These are phyloP conservation scores for Cnidoscolus chayamansa DNA, from an alignment of 441 rosid species.

Conservation along the genomic window DNA sequence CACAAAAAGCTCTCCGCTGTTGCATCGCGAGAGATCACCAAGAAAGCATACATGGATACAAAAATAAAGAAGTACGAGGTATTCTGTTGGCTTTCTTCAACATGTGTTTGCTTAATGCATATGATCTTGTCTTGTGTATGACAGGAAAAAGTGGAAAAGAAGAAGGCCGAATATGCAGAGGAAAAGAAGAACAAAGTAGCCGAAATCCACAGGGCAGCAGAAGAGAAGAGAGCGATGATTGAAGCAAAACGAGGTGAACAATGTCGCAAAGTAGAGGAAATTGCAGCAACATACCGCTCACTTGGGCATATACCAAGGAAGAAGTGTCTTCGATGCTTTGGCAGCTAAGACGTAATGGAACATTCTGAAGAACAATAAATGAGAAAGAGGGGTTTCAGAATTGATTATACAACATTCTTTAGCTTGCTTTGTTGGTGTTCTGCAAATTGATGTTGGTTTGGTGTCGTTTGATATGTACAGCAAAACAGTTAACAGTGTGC, in stretches of 20 bases:
- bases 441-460: background rate
- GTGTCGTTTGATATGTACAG: background rate
- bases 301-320: constrained; percentile 40
- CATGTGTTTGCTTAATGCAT: background rate
- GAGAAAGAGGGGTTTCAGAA: background rate
- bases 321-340: constrained; percentile 36
- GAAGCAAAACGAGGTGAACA: constrained; percentile 40
- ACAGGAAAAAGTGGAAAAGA: constrained; percentile 57
- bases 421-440: background rate
- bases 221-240: constrained; percentile 40
- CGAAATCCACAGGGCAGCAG: constrained; percentile 41
- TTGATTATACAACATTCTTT: background rate
- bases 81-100: background rate
- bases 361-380: background rate
- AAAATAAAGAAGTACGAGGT: constrained; percentile 46
- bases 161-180: constrained; percentile 50
- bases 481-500: background rate
- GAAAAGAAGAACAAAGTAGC: constrained; percentile 44
- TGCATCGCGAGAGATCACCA: constrained; percentile 48
- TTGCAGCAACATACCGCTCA: constrained; percentile 40
- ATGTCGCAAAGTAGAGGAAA: constrained; percentile 38
- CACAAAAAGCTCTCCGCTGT: constrained; percentile 38
- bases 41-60: constrained; percentile 44
- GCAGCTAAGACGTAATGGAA: constrained; percentile 17
- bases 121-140: background rate